Evolutionary conservation across 2,329 filamentous ascomycete species (phyloP), one percentile per base, ranked within the genome.

Genomic region (Ascochyta pisi): DNA sequence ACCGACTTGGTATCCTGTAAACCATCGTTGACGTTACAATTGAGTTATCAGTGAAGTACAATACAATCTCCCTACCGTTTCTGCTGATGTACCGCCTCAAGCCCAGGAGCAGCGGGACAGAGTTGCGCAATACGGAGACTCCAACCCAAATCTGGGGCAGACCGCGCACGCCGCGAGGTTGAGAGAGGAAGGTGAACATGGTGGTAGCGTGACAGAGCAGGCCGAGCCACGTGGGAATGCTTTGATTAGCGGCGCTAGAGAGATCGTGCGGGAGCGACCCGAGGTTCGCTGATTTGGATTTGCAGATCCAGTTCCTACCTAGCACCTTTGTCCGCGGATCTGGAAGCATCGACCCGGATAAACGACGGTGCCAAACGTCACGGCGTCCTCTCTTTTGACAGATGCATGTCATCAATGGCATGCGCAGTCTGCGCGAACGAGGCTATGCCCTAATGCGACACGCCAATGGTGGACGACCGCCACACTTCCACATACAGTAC

Each of bases 221-320:
- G 19, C 16, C 39, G 33, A 38, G 33, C 24, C 46, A 55, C 41
- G 52, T 50, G 41, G 47, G 37, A 47, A 8, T 35, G 12, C 33
- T 29, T 42, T 37, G 53, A 35, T 42, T 50, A 50, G 42, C 19
- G 29, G 29, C 35, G 47, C 42, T 39, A 29, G 26, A 10, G 15
- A 41, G 35, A 55, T 55, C 52, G 52, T 50, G 52, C 52, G 52
- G 52, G 46, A 50, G 23, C 27, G 40, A 55, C 15, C 52, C 29
- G 22, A 8, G 35, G 35, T 50, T 50, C 45, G 40, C 35, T 39
- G 51, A 49, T 54, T 54, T 24, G 52, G 12, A 45, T 45, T 44
- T 34, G 52, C 40, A 54, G 52, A 54, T 46, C 37, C n/a, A 41
- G 40, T 38, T 49, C 46, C 44, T 50, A 54, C 46, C 44, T 50